phyloP scores from a whole-genome alignment of 805 yeast genomes.

The Wickerhamiella occidentalis region DNA sequence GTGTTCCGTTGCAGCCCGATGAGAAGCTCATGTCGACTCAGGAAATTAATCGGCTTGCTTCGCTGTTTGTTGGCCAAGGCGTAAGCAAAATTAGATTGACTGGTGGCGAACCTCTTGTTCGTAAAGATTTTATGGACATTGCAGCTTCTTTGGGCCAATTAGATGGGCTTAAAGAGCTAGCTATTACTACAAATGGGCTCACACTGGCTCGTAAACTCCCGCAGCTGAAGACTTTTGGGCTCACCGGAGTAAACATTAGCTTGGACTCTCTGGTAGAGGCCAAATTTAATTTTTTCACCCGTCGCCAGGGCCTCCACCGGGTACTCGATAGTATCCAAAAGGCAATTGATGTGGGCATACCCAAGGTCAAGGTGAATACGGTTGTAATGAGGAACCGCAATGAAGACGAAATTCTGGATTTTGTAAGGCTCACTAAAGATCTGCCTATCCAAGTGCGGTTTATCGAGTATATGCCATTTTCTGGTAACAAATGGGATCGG shows the following conservation, averaged over 20 bases:
- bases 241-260: conserved; percentile 38
- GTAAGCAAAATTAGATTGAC: conserved; percentile 42
- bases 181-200: conserved; percentile 42
- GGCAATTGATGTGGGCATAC: conserved; percentile 35
- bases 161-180: conserved; percentile 36
- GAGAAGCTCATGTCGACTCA: conserved; percentile 32
- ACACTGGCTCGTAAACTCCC: conserved; percentile 39
- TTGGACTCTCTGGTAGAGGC: conserved; percentile 42
- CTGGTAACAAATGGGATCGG: conserved; percentile 41
- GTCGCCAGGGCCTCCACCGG: conserved; percentile 38
- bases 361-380: conserved; percentile 38
- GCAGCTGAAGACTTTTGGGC: conserved; percentile 32
- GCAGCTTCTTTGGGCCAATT: conserved; percentile 31
- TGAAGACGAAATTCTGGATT: conserved; percentile 41
- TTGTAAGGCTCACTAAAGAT: conserved; percentile 33
- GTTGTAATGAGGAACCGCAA: conserved; percentile 40
- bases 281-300: conserved; percentile 37
- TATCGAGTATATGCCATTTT: conserved; percentile 49
- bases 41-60: conserved; percentile 36
- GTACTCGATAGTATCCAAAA: conserved; percentile 36
- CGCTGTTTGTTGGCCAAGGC: conserved; percentile 37
- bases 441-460: conserved; percentile 38
- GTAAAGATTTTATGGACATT: conserved; percentile 38
- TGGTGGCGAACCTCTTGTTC: conserved; percentile 47
- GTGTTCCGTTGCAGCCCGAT: conserved; percentile 37